Base-by-base conservation (phyloP, 2,329 filamentous ascomycete species). In the Thielaviopsis ethacetica region DNA sequence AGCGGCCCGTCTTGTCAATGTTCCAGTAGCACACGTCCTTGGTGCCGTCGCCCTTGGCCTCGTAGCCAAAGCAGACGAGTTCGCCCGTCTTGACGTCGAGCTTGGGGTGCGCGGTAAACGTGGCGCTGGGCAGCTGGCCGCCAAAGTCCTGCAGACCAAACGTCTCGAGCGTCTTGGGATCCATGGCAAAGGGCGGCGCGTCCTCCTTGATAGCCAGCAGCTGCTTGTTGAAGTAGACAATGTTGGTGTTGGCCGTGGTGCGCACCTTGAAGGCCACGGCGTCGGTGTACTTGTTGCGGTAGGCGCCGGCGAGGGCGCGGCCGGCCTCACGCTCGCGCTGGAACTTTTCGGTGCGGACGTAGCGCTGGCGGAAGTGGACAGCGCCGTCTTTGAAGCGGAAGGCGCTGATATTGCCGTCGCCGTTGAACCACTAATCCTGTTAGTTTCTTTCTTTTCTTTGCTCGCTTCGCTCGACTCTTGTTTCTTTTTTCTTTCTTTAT, bases 191-290 rank as follows among this genome's bases (percentile, higher is more conserved):
- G 0, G 75, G 72, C n/a, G 69, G 71, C 0, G 70, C 68, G 53
- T 71, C 69, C 59, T 81, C 78, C 62, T 78, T 79, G 38, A 70
- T 67, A 0, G 75, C 75, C 1, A 78, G 67, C 15, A 79, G 64
- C 12, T 73, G 68, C 1, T 73, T 73, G 19, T 72, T 69, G 70
- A 73, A 80, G 63, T 71, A 73, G 2, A 79, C 65, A 3, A 80
- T 66, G 60, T 80, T 79, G 0, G 77, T 80, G 61, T 80, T 80
- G 2, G 75, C 71, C 0, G 71, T 72, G 17, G 63, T 69, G n/a
- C 57, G 52, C 21, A 59, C 55, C 53, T 66, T 65, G 53, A 68
- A 66, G 54, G 68, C 64, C 15, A 71, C 68, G 1, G 67, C 68
- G 62, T 73, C 69, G 3, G 71, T 72, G 62, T 64, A 72, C 26